A percentile compares a stretch with the other conserved stretches of the same genome.
These are phyloP conservation scores for Aeminium ludgeri DNA, from an alignment of 495 filamentous ascomycete genomes.

Conservation along the genomic window DNA sequence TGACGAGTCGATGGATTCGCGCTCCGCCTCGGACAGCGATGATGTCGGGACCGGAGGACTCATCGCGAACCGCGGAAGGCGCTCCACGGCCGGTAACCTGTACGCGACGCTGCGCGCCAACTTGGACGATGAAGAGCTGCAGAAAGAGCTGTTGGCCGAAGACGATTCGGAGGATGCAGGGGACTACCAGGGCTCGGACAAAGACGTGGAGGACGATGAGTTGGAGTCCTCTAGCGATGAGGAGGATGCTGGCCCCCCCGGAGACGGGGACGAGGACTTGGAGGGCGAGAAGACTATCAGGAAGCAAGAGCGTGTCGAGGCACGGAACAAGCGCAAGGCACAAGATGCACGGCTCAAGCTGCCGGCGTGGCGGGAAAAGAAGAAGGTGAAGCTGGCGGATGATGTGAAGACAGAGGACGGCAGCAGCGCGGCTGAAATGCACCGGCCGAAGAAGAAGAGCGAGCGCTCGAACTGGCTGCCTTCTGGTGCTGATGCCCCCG, in stretches of 20 bases:
- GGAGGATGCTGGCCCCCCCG: constrained; percentile 33
- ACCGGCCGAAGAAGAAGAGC: constrained; percentile 79
- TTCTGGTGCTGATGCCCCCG: constrained; percentile 58
- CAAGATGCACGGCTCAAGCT: constrained; percentile 36
- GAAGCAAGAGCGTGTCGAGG: constrained; percentile 28
- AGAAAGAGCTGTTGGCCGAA: constrained; percentile 11
- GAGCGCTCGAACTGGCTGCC: constrained; percentile 84
- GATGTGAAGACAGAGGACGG: constrained; percentile 37
- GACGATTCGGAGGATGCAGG: constrained; percentile 11
- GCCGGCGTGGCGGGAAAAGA: constrained; percentile 34
- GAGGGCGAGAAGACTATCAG: constrained; percentile 35
- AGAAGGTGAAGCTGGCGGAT: constrained; percentile 51
- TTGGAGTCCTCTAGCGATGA: constrained; percentile 66
- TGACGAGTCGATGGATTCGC: constrained; percentile 1
- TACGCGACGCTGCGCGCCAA: constrained; percentile 5
- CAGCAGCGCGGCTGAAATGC: constrained; percentile 22
- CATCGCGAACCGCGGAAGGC: constrained; percentile 11
- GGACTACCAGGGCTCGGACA: constrained; percentile 14
- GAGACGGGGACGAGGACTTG: constrained; percentile 30
- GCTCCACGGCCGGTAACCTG: constrained; percentile 11
- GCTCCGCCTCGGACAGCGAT: constrained; percentile 3
- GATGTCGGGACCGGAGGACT: constrained; percentile 12
- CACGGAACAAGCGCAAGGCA: constrained; percentile 56
- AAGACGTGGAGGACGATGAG: constrained; percentile 11
- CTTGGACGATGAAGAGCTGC: constrained; percentile 12